Percentiles rank a stretch among this genome's conserved stretches.
phyloP scores from a whole-genome alignment of 2,329 filamentous ascomycete species.

The Sclerotinia spermophila region DNA sequence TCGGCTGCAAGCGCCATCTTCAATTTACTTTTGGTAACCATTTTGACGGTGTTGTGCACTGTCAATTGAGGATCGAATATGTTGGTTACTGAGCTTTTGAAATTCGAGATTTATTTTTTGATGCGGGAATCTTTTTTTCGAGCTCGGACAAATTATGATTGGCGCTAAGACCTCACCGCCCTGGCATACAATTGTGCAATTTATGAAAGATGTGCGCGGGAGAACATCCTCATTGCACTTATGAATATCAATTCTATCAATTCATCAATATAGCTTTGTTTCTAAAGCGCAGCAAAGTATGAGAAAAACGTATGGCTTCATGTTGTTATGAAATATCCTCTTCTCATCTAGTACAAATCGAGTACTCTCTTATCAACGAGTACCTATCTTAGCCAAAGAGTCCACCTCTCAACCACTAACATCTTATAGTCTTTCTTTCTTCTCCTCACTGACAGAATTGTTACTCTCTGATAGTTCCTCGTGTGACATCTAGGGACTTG shows the following conservation, averaged over 20 bases:
- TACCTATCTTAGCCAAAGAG: background rate
- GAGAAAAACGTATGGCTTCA: background rate
- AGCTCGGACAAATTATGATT: slow-evolving; percentile 14
- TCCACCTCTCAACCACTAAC: background rate
- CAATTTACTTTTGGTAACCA: slow-evolving; percentile 44
- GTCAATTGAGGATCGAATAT: slow-evolving; percentile 10
- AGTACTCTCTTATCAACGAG: background rate
- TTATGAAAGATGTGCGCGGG: slow-evolving; percentile 4
- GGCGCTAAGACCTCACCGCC: slow-evolving; percentile 13
- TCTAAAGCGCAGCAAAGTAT: background rate
- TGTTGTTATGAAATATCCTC: background rate
- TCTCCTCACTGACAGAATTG: too few relatives aligned
- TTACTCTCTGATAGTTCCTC: background rate
- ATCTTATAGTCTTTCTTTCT: background rate
- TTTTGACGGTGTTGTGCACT: slow-evolving; percentile 27
- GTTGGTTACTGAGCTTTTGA: slow-evolving; percentile 12
- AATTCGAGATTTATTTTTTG: slow-evolving; percentile 21
- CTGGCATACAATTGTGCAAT: slow-evolving; percentile 3
- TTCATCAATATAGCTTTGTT: background rate
- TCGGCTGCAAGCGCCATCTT: slow-evolving; percentile 53
- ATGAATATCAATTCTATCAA: background rate
- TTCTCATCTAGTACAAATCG: background rate
- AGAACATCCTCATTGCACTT: background rate
- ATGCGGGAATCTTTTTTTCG: slow-evolving; percentile 21
- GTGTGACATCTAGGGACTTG: background rate